Evolutionary conservation across 225 moss, liverwort and hornwort species (phyloP), one percentile per base, ranked within the genome.

Genomic region (Bryoerythrophyllum caledonicum): DNA sequence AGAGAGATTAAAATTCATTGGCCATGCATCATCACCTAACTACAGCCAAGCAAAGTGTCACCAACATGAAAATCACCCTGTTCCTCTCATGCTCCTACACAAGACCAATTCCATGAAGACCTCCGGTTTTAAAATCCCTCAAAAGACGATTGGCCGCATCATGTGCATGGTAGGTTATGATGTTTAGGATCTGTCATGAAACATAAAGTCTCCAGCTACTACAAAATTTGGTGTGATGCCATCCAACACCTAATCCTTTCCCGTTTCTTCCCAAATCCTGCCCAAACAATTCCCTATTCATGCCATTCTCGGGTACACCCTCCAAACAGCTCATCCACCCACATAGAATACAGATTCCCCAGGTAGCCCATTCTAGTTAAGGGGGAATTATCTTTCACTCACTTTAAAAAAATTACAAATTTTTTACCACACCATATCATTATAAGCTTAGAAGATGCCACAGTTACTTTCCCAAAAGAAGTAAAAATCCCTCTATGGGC

Each of bases 71-170:
- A 52, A 43, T 21, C 23, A 53, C 65, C 17, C n/a, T 35, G 49
- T 21, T 38, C 57, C 14, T 34, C 11, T 54, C 9, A 8, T 43
- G 43, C 79, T 28, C 6, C 58, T 57, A 23, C 38, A 43, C 19
- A 26, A 60, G 43, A 74, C 74, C 63, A 7, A 54, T 74, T 74
- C 70, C 27, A 63, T 37, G 25, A 35, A 38, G 35, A 37, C 14
- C 17, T 21, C 0, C 0, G 17, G 0, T 12, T 57, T 6, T 12
- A 19, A 60, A 51, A 17, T 24, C 19, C 2, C 3, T 17, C 23
- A 7, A 40, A 52, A 34, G 8, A 3, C 1, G 30, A 79, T 68
- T 79, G 73, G 68, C 28, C 21, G 59, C 65, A 71, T 64, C 30
- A 76, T 70, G 63, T 0, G 14, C 28, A 63, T 8, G 13, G 10